Percentiles rank a stretch among this genome's conserved stretches.
phyloP scores from a whole-genome alignment of 768 basidiomycete genomes.

The Kwoniella bestiolae region DNA sequence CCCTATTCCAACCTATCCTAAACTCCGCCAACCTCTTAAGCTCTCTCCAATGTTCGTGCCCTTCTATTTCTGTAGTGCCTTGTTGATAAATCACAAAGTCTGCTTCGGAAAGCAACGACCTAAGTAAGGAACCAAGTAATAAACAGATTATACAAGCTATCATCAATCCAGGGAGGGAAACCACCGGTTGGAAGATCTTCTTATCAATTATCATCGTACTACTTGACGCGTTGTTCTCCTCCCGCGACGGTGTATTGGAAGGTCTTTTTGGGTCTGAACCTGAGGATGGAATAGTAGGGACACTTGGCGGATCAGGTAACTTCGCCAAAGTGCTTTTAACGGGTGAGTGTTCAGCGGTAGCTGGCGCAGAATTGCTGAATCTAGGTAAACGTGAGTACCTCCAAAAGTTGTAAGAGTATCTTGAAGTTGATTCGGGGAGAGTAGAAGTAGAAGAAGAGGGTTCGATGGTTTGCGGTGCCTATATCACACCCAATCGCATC shows the following conservation, averaged over 20 bases:
- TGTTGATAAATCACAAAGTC: conserved; percentile 78
- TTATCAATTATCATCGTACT: not conserved
- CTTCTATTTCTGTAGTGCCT: conserved; percentile 24
- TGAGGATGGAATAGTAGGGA: not conserved
- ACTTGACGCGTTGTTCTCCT: not conserved
- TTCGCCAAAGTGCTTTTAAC: conserved; percentile 7
- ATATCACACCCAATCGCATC: not conserved
- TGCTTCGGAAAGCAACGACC: conserved; percentile 84
- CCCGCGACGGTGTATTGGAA: not conserved
- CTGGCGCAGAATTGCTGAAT: conserved; percentile 21
- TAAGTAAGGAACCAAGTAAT: conserved; percentile 84
- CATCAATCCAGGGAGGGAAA: conserved; percentile 65
- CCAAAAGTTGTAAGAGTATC: conserved; percentile 36
- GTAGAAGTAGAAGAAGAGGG: conserved; percentile 1
- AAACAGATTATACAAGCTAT: conserved; percentile 84
- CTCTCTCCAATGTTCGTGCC: conserved; percentile 76
- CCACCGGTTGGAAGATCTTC: conserved; percentile 12
- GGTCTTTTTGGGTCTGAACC: no score
- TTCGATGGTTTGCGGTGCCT: conserved; percentile 15
- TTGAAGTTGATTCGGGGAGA: conserved; percentile 10
- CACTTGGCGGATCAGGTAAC: conserved; percentile 6
- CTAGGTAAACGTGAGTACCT: conserved; percentile 28
- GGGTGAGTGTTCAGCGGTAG: conserved; percentile 22
- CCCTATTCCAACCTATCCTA: conserved; percentile 81
- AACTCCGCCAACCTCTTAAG: conserved; percentile 78